These are phyloP conservation scores for Funneliformis caledonium DNA, from an alignment of 371 early-diverging fungal genomes.

Conservation along the genomic window DNA sequence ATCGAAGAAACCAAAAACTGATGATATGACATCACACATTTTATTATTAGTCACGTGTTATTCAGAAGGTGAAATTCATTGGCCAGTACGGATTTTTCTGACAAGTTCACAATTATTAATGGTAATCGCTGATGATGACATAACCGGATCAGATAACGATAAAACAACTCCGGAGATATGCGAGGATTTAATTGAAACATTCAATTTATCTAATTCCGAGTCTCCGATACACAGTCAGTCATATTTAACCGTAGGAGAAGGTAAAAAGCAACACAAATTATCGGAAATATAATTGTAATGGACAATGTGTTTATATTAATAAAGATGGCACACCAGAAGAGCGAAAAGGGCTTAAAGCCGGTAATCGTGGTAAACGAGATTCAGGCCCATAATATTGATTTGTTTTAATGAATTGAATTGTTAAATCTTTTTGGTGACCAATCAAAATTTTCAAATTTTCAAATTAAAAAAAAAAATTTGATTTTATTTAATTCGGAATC, in stretches of 20 bases:
- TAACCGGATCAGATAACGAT: conserved; percentile 80
- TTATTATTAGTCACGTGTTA: conserved; percentile 78
- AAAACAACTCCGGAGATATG: conserved; percentile 77
- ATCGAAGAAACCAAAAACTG: conserved; percentile 41
- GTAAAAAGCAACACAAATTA: conserved; percentile 86
- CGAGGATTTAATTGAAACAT: conserved; percentile 70
- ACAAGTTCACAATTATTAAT: conserved; percentile 82
- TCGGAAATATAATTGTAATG: conserved; percentile 79
- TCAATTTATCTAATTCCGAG: conserved; percentile 52
- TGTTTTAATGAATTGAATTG: too few relatives aligned
- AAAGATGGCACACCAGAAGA: conserved; percentile 91
- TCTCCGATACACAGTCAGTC: conserved; percentile 66
- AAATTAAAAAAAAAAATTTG: too few relatives aligned
- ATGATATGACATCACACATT: conserved; percentile 40
- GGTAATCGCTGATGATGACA: conserved; percentile 88
- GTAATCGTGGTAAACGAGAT: conserved; percentile 99
- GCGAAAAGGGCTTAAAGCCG: conserved; percentile 70
- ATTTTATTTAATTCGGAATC: too few relatives aligned
- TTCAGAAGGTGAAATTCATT: conserved; percentile 91
- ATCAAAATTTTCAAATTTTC: too few relatives aligned
- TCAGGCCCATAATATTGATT: conserved; percentile 48
- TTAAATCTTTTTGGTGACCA: too few relatives aligned
- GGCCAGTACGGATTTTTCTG: conserved; percentile 80
- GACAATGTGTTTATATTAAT: conserved; percentile 82
- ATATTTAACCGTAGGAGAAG: conserved; percentile 89